A percentile compares a stretch with the other conserved stretches of the same genome.
These are phyloP conservation scores for Annulohypoxylon truncatum DNA, from an alignment of 2,329 filamentous ascomycete species.

Conservation along the genomic window DNA sequence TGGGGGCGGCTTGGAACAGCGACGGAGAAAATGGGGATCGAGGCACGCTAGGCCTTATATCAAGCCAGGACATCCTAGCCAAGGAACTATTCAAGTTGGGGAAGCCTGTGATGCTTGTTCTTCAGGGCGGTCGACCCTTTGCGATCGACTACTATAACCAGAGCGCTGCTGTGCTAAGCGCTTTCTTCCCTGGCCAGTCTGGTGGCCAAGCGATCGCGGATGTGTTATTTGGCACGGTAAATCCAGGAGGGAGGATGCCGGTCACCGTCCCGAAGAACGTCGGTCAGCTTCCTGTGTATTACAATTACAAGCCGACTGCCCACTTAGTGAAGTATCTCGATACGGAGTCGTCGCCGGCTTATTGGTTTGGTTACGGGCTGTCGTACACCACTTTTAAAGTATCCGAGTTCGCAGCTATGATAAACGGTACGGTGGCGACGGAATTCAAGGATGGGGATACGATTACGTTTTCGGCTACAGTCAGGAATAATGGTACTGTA, in stretches of 20 bases:
- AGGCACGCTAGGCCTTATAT: constrained; percentile 52
- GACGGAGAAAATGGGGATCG: constrained; percentile 58
- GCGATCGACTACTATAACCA: constrained; percentile 55
- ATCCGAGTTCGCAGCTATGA: constrained; percentile 44
- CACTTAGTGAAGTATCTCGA: constrained; percentile 49
- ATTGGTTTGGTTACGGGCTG: constrained; percentile 53
- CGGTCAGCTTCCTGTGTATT: constrained; percentile 53
- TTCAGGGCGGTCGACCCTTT: constrained; percentile 57
- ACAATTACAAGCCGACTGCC: constrained; percentile 51
- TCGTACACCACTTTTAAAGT: constrained; percentile 51
- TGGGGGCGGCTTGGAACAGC: constrained; percentile 59
- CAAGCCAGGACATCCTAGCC: constrained; percentile 54
- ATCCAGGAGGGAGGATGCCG: constrained; percentile 51
- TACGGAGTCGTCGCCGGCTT: constrained; percentile 46
- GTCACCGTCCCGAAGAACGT: constrained; percentile 51
- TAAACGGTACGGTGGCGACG: not conserved
- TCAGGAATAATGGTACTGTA: constrained; percentile 51
- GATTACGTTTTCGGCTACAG: constrained; percentile 51
- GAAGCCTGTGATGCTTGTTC: constrained; percentile 56
- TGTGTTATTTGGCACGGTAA: constrained; percentile 49
- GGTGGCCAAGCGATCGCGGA: constrained; percentile 53
- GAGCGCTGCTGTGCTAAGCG: constrained; percentile 54
- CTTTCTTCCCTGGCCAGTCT: constrained; percentile 53
- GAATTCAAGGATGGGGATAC: constrained; percentile 44
- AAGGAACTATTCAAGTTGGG: constrained; percentile 52